Percentiles rank a stretch among this genome's conserved stretches.
These are phyloP conservation scores for Bassia scoparia DNA, from an alignment of 148 eudicot species.

Conservation along the genomic window DNA sequence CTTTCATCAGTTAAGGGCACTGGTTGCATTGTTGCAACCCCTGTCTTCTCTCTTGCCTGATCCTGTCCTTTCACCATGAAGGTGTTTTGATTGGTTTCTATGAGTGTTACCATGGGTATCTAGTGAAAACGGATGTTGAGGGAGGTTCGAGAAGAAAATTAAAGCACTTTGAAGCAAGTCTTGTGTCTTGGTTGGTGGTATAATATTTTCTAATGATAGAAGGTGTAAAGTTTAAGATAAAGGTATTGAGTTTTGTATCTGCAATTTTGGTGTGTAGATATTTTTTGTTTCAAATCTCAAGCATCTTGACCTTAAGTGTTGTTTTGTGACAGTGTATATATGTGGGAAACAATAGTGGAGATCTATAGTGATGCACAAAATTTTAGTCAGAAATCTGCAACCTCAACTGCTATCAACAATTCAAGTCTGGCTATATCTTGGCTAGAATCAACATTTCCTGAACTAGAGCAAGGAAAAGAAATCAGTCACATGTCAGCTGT, in stretches of 20 bases:
- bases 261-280: background rate
- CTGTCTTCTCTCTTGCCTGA: background rate
- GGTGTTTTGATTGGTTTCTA: too few relatives aligned
- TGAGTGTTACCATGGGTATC: background rate
- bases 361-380: constrained; percentile 75
- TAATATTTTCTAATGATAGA: background rate
- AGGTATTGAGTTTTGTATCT: background rate
- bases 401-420: constrained; percentile 59
- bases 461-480: constrained; percentile 50
- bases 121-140: background rate
- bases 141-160: background rate
- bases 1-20: background rate
- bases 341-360: constrained; percentile 79
- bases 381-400: constrained; percentile 63
- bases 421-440: constrained; percentile 77
- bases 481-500: constrained; percentile 44
- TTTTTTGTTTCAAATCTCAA: background rate
- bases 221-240: background rate
- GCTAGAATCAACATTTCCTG: constrained; percentile 96
- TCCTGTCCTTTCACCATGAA: background rate
- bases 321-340: constrained; percentile 50
- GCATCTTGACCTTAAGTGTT: constrained; percentile 9
- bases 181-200: background rate
- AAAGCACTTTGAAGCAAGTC: background rate
- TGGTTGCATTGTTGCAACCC: background rate